Base-by-base conservation (phyloP, 176 grass and related monocot genomes). In the Oryza australiensis region DNA sequence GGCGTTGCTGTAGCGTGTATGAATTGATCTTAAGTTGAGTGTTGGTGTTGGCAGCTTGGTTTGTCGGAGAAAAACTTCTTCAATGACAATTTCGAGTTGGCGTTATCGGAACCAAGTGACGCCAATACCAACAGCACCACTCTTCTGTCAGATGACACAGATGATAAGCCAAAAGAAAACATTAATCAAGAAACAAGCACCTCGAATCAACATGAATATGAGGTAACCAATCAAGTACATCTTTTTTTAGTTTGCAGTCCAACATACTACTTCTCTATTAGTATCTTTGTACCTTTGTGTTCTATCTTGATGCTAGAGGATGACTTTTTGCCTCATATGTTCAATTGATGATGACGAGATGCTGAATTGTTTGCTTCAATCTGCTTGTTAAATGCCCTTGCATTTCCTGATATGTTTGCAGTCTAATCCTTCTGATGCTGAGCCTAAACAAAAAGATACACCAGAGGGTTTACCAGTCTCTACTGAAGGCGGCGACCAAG, bases 51-150 rank as follows among this genome's bases (percentile, higher is more conserved):
- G 48, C 84, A 94, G 92, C 90, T 98, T 74, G 85, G 88, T 86
- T 78, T 98, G 55, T 62, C 83, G 8, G 93, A 98, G 79, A 98
- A 93, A 88, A 92, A 95, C 66, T 89, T 98, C 85, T 95, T 98
- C 85, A 62, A 76, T 71, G 85, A 91, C 80, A 89, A 91, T 78
- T 57, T 89, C 66, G 88, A 98, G 80, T 65, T 89, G 83, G 70
- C 80, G 68, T 81, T 86, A 34, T 92, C 90, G 23, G 94, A 97
- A 28, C 96, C 89, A 41, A 98, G 96, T 30, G 96, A 98, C 48
- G 90, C 81, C 82, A 94, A 98, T 84, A 98, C 92, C 40, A 98
- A 89, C 57, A 98, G 92, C 45, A 83, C 93, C 37, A 94, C 89
- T 83, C 75, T 91, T 64, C 85, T 91, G 26, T 95, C 90, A 5